Conservation (phyloP, 2,329 filamentous ascomycete genomes). For the Microcyclospora tardicrescens region DNA sequence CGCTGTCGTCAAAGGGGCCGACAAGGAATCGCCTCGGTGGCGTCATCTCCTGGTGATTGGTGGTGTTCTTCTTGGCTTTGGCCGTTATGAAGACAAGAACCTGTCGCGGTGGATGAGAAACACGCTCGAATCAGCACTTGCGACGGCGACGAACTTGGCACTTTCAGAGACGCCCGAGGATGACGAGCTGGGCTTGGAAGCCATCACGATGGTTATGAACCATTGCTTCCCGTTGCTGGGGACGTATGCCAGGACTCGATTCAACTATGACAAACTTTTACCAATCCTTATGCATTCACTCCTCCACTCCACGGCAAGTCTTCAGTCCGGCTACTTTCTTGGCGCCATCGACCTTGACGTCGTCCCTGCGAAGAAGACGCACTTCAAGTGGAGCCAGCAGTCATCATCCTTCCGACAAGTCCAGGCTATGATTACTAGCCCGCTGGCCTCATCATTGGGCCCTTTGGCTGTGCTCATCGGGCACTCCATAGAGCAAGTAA, state of each 20-base stretch:
- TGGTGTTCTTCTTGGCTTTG: slow-evolving; percentile 66
- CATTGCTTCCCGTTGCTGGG: slow-evolving; percentile 64
- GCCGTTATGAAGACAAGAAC: slow-evolving; percentile 48
- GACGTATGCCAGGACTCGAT: slow-evolving; percentile 40
- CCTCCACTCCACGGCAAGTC: slow-evolving; percentile 57
- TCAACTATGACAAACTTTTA: slow-evolving; percentile 57
- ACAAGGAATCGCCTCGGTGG: slow-evolving; percentile 56
- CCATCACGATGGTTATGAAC: slow-evolving; percentile 58
- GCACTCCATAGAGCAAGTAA: slow-evolving; percentile 48
- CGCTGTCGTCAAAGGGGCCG: slow-evolving; percentile 46
- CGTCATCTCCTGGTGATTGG: slow-evolving; percentile 71
- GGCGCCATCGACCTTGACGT: slow-evolving; percentile 56
- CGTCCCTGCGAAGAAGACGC: slow-evolving; percentile 36
- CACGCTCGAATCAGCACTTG: slow-evolving; percentile 60
- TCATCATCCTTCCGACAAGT: slow-evolving; percentile 50
- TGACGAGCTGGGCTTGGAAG: slow-evolving; percentile 35
- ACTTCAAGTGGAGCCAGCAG: slow-evolving; percentile 49
- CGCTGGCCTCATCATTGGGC: slow-evolving; percentile 54
- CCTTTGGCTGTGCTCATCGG: slow-evolving; percentile 53
- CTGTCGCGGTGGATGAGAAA: slow-evolving; percentile 50
- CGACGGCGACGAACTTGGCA: slow-evolving; percentile 64
- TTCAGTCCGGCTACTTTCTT: slow-evolving; percentile 65
- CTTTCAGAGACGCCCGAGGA: slow-evolving; percentile 44
- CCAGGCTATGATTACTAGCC: slow-evolving; percentile 45
- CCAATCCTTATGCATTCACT: slow-evolving; percentile 56